These are phyloP conservation scores for Bipolaris gigantea DNA, from an alignment of 2,329 filamentous ascomycete genomes.

Conservation along the genomic window DNA sequence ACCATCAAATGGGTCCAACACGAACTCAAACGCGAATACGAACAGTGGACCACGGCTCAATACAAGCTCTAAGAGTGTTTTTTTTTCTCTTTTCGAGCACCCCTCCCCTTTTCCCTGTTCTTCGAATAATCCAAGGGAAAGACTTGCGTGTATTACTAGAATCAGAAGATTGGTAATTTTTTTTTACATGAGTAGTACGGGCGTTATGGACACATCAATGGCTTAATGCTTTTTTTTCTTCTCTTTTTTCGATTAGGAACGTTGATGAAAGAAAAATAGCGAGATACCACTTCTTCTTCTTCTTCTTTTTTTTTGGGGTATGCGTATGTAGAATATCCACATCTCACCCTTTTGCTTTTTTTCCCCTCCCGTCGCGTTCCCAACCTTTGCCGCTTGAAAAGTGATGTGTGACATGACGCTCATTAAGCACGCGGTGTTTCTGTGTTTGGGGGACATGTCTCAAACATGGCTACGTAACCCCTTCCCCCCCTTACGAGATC, in stretches of 20 bases:
- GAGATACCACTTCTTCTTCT: slow-evolving; percentile 11
- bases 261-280: not conserved
- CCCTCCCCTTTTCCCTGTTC: not conserved
- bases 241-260: not conserved
- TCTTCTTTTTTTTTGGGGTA: not conserved
- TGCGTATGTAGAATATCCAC: slow-evolving; percentile 1
- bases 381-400: not conserved
- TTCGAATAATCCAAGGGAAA: not conserved
- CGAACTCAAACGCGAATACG: slow-evolving; percentile 40
- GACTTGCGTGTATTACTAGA: too few species aligned
- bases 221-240: not conserved
- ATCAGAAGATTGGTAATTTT: too few species aligned
- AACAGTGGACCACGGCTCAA: slow-evolving; percentile 41
- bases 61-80: slow-evolving; percentile 40
- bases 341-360: not conserved
- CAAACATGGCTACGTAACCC: too few species aligned
- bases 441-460: too few species aligned
- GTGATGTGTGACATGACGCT: not conserved
- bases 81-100: not conserved
- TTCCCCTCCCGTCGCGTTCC: not conserved
- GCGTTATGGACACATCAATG: too few species aligned
- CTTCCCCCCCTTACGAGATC: too few species aligned
- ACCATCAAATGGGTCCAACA: slow-evolving; percentile 52
- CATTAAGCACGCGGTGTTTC: not conserved
- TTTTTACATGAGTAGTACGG: too few species aligned